Evolutionary conservation across 179 eudicot species (phyloP).

Genomic region (Patellifolia procumbens): DNA sequence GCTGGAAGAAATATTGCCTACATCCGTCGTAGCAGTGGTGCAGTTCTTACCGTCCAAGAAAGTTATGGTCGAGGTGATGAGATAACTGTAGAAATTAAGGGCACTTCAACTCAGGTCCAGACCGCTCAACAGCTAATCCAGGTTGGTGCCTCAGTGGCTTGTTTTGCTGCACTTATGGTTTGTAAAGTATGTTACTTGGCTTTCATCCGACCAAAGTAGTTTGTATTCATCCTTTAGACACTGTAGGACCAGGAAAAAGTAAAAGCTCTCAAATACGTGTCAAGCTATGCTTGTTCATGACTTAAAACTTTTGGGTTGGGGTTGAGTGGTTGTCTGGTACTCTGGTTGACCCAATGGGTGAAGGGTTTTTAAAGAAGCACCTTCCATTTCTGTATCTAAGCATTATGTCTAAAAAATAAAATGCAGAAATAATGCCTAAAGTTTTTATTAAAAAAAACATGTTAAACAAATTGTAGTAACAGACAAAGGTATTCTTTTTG

Average conservation of each 20-base stretch:
- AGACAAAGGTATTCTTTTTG: no score
- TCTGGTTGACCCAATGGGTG: no score
- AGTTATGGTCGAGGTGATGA: slow-evolving; percentile 38
- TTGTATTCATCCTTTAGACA: not conserved
- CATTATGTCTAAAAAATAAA: no score
- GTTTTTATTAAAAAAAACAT: no score
- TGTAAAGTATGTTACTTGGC: not conserved
- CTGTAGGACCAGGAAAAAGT: not conserved
- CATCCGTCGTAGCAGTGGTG: slow-evolving; percentile 51
- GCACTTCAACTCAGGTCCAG: slow-evolving; percentile 44
- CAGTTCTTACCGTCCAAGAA: slow-evolving; percentile 42
- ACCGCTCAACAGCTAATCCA: slow-evolving; percentile 49
- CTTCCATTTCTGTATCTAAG: no score
- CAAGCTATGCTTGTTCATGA: not conserved
- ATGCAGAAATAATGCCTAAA: no score
- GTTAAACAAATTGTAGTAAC: no score
- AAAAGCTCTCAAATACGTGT: no score
- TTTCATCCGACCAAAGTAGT: not conserved
- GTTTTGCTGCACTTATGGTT: not conserved
- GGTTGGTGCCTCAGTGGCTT: slow-evolving; percentile 26
- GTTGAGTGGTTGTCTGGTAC: no score
- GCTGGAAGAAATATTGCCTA: slow-evolving; percentile 80
- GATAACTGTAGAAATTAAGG: slow-evolving; percentile 48
- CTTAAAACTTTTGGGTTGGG: not conserved
- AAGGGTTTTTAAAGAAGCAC: no score